Percentiles rank a stretch among this genome's conserved stretches.
These are phyloP conservation scores for Phoma sp. DNA, from an alignment of 2,329 filamentous ascomycete genomes.

Conservation along the genomic window DNA sequence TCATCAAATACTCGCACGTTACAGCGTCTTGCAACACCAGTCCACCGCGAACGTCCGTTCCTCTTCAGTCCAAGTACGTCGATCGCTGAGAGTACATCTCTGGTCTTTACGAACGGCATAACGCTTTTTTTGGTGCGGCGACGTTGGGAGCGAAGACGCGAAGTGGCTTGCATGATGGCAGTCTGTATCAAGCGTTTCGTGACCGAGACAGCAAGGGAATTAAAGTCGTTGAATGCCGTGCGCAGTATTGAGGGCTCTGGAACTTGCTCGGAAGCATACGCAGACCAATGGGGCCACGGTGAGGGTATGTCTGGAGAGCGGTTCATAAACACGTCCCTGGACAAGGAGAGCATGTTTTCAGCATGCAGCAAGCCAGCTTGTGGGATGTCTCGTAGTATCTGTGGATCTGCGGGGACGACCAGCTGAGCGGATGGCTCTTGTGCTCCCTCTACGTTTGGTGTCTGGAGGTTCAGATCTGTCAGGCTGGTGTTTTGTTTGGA, in stretches of 20 bases:
- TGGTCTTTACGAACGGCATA: constrained; percentile 47
- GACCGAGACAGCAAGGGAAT: constrained; percentile 69
- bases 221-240: constrained; percentile 78
- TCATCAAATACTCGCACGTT: constrained; percentile 56
- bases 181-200: constrained; percentile 75
- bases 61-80: constrained; percentile 60
- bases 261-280: constrained; percentile 31
- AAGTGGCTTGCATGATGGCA: constrained; percentile 72
- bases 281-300: constrained; percentile 44
- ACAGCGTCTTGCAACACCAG: constrained; percentile 58
- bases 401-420: neutral
- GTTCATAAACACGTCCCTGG: constrained; percentile 47
- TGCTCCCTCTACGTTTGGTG: neutral
- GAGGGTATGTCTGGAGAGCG: constrained; percentile 32
- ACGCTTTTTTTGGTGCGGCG: constrained; percentile 36
- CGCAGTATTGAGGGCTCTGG: constrained; percentile 71
- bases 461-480: neutral
- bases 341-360: constrained; percentile 39
- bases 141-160: constrained; percentile 64
- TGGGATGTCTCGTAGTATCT: constrained; percentile 40
- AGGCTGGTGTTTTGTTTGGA: neutral
- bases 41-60: constrained; percentile 59
- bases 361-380: constrained; percentile 42
- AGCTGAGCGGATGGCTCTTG: neutral
- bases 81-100: constrained; percentile 63